A percentile compares a stretch with the other conserved stretches of the same genome.
Evolutionary conservation across 257 asterid species (phyloP).

Genomic region (Ilex aquifolium): DNA sequence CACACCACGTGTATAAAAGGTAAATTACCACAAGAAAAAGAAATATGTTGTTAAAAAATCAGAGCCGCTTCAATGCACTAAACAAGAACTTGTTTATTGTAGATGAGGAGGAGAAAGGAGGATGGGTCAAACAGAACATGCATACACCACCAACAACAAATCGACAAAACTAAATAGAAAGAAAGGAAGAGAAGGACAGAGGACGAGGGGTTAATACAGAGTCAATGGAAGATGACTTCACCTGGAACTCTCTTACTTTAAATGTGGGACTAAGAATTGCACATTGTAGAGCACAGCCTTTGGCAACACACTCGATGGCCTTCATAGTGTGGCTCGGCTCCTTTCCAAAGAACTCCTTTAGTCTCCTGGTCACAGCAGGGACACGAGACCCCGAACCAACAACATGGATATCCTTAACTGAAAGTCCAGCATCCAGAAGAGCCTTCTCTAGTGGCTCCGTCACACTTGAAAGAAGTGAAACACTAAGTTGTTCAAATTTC

Average conservation of each 20-base stretch:
- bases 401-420: conserved; percentile 52
- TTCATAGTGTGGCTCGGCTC: conserved; percentile 98
- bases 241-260: conserved; percentile 94
- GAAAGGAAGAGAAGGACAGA: too few species aligned
- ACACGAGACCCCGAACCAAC: conserved; percentile 97
- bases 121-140: too few species aligned
- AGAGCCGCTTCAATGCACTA: too few species aligned
- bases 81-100: too few species aligned
- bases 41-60: too few species aligned
- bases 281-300: conserved; percentile 84
- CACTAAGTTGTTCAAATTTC: conserved; percentile 76
- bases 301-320: conserved; percentile 95
- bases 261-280: conserved; percentile 95
- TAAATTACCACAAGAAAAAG: too few species aligned
- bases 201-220: too few species aligned
- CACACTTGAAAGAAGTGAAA: conserved; percentile 83
- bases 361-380: conserved; percentile 74
- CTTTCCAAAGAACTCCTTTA: conserved; percentile 80
- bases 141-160: too few species aligned
- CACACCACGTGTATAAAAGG: too few species aligned
- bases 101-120: too few species aligned
- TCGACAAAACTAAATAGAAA: too few species aligned
- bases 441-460: conserved; percentile 90
- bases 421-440: conserved; percentile 73
- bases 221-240: too few species aligned